Evolutionary conservation across 768 basidiomycete genomes (phyloP).

Genomic region (Trametes coccinea): DNA sequence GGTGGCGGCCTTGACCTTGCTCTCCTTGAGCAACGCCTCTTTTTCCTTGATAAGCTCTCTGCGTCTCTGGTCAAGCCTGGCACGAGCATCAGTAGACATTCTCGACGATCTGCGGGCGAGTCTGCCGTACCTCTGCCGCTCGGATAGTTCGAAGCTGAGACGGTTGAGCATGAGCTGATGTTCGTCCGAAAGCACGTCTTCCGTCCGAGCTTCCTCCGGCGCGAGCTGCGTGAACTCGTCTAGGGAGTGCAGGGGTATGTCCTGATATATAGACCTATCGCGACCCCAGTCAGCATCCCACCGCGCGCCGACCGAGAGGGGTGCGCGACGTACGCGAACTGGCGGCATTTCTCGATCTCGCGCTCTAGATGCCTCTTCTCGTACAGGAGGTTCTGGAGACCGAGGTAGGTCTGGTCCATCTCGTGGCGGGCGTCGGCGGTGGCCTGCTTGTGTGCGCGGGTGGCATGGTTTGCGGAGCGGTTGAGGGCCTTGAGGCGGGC

Average conservation of each 20-base stretch:
- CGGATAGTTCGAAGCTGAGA: slow-evolving; percentile 82
- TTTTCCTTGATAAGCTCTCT: slow-evolving; percentile 70
- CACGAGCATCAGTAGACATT: slow-evolving; percentile 10
- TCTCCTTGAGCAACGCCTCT: slow-evolving; percentile 79
- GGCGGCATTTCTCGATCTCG: slow-evolving; percentile 90
- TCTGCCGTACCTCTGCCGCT: slow-evolving; percentile 73
- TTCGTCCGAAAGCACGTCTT: slow-evolving; percentile 61
- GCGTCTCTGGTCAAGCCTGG: slow-evolving; percentile 67
- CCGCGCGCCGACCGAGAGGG: background rate
- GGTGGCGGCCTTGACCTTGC: slow-evolving; percentile 67
- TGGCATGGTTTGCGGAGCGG: slow-evolving; percentile 68
- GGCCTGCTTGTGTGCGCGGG: slow-evolving; percentile 70
- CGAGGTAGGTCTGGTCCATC: slow-evolving; percentile 89
- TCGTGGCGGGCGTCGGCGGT: slow-evolving; percentile 76
- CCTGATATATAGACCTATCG: slow-evolving; percentile 82
- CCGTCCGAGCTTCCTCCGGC: slow-evolving; percentile 62
- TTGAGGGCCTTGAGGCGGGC: slow-evolving; percentile 79
- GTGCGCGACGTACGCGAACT: slow-evolving; percentile 73
- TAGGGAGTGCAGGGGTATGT: slow-evolving; percentile 70
- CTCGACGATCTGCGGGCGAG: slow-evolving; percentile 9
- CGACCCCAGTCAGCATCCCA: background rate
- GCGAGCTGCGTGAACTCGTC: slow-evolving; percentile 71
- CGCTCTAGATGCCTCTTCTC: slow-evolving; percentile 88
- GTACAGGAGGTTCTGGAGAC: slow-evolving; percentile 83
- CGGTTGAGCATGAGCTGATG: slow-evolving; percentile 89